phyloP scores from a whole-genome alignment of 495 filamentous ascomycete species.

The Aspergillus homomorphus region DNA sequence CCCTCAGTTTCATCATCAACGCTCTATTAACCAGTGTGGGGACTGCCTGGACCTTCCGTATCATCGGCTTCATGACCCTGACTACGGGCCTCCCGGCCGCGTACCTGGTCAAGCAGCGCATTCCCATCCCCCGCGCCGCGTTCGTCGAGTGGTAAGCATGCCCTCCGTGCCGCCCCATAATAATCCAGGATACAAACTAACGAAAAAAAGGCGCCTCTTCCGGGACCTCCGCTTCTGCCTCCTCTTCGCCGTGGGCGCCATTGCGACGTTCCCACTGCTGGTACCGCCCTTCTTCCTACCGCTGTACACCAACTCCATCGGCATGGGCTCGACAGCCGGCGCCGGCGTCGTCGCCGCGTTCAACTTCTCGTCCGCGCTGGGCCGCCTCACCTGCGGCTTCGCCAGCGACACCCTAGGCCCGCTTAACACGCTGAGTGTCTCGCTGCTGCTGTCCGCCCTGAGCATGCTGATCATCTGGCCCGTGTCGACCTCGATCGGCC shows the following conservation, averaged over 20 bases:
- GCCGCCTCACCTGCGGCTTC: constrained; percentile 49
- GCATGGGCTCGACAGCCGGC: constrained; percentile 45
- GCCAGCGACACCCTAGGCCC: constrained; percentile 50
- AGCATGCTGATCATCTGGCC: constrained; percentile 59
- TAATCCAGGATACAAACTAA: not conserved
- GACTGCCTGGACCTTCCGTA: constrained; percentile 53
- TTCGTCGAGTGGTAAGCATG: constrained; percentile 49
- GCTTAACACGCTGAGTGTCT: constrained; percentile 48
- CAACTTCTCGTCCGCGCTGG: constrained; percentile 52
- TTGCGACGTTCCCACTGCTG: constrained; percentile 60
- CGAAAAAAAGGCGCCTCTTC: constrained; percentile 42
- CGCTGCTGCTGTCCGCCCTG: constrained; percentile 45
- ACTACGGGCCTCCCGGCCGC: constrained; percentile 55
- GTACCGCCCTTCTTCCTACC: constrained; percentile 61
- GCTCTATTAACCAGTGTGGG: constrained; percentile 45
- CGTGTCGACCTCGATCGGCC: constrained; percentile 48
- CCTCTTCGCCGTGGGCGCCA: constrained; percentile 52
- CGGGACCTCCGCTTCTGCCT: constrained; percentile 46
- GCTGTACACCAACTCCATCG: constrained; percentile 43
- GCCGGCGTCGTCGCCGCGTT: constrained; percentile 55
- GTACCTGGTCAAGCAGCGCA: constrained; percentile 53
- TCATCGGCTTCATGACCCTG: constrained; percentile 46
- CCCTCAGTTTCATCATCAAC: constrained; percentile 49
- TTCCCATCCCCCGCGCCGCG: constrained; percentile 35
- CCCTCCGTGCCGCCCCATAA: not conserved